phyloP scores from a whole-genome alignment of 139 green algal genomes.

The Tetraselmis striata region DNA sequence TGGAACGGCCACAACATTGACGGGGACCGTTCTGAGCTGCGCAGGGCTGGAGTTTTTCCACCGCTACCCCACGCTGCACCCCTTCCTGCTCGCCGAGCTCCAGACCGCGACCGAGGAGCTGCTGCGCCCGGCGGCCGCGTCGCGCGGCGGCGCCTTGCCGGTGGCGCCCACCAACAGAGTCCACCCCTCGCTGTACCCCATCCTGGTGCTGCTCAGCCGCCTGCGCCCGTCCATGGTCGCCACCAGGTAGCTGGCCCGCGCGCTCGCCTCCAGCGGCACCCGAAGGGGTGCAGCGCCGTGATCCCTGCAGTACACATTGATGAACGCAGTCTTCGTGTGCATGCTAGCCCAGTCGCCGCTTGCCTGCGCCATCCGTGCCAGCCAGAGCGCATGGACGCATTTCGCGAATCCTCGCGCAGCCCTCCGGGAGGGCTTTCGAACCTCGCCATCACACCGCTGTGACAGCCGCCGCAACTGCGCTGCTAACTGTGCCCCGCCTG shows the following conservation, averaged over 20 bases:
- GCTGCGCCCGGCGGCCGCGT: not conserved
- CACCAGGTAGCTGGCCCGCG: not conserved
- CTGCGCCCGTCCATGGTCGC: conserved; percentile 35
- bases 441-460: too few relatives aligned
- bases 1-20: too few relatives aligned
- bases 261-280: not conserved
- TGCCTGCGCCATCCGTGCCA: too few relatives aligned
- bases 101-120: conserved; percentile 21
- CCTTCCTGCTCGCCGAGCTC: conserved; percentile 66
- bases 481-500: too few relatives aligned
- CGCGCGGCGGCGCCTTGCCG: not conserved
- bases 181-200: conserved; percentile 69
- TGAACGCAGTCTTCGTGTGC: too few relatives aligned
- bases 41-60: conserved; percentile 75
- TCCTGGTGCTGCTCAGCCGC: conserved; percentile 75
- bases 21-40: too few relatives aligned
- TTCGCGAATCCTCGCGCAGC: too few relatives aligned
- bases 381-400: too few relatives aligned
- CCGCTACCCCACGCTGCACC: conserved; percentile 69
- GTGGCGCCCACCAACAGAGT: conserved; percentile 14
- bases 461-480: too few relatives aligned
- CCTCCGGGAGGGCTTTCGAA: too few relatives aligned
- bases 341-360: not conserved
- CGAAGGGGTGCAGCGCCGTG: too few relatives aligned
- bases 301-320: not conserved